Conservation (phyloP, 2,329 filamentous ascomycete species). For the Paracamarosporium sp. region DNA sequence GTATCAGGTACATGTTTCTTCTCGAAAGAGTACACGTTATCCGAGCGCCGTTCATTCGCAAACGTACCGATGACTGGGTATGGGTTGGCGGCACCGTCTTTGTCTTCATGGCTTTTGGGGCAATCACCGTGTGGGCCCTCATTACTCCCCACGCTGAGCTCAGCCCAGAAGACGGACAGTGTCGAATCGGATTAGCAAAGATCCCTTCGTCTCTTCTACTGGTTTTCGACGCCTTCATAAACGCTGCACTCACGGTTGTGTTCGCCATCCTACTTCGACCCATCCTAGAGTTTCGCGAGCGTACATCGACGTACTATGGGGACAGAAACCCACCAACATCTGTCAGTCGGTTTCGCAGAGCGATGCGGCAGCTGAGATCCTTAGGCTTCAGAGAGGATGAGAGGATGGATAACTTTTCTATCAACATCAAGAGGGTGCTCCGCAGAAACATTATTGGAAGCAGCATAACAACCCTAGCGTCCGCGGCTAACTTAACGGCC, state of each 20-base stretch:
- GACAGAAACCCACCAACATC: background rate
- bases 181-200: background rate
- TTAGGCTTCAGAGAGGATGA: background rate
- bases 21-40: background rate
- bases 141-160: background rate
- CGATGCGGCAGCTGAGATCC: background rate
- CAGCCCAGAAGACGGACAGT: background rate
- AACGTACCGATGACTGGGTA: constrained; percentile 1
- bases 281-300: background rate
- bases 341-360: background rate
- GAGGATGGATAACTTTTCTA: background rate
- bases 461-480: background rate
- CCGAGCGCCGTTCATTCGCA: background rate
- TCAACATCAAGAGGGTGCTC: background rate
- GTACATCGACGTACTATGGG: background rate
- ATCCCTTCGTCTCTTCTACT: background rate
- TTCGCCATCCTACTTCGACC: background rate
- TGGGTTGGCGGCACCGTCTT: background rate
- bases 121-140: background rate
- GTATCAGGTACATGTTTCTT: background rate
- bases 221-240: background rate
- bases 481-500: background rate
- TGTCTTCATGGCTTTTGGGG: background rate
- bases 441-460: constrained; percentile 1
- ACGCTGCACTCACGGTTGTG: background rate